A percentile compares a stretch with the other conserved stretches of the same genome.
These are phyloP conservation scores for Porphyrellus cyaneotinctus DNA, from an alignment of 768 basidiomycete genomes.

Conservation along the genomic window DNA sequence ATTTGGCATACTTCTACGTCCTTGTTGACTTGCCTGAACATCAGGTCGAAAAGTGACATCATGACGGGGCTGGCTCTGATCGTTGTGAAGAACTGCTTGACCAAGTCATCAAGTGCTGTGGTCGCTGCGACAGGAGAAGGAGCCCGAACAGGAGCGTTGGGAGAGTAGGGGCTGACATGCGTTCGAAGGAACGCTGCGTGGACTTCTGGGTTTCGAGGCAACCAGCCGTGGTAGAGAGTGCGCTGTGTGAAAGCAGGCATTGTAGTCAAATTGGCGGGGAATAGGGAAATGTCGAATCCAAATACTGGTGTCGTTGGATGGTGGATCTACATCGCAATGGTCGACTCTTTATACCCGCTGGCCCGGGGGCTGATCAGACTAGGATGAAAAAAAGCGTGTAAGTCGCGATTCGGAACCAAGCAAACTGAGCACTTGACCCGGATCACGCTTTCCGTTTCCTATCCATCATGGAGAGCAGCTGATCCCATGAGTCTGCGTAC, in stretches of 20 bases:
- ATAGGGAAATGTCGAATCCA: background rate
- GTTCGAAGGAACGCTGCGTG: background rate
- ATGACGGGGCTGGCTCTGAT: background rate
- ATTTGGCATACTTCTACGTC: background rate
- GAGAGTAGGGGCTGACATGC: background rate
- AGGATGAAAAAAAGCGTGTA: background rate
- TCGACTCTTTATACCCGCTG: background rate
- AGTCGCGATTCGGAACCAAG: background rate
- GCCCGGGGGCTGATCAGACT: background rate
- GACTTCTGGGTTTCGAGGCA: background rate
- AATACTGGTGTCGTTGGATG: background rate
- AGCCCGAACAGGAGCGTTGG: background rate
- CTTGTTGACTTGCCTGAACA: background rate
- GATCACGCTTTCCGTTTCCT: too few relatives aligned
- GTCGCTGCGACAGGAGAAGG: background rate
- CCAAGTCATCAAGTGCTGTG: background rate
- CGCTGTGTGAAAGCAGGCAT: background rate
- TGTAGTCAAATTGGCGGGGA: background rate
- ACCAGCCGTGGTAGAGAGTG: constrained; percentile 2
- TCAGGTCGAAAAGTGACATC: background rate
- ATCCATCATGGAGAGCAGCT: too few relatives aligned
- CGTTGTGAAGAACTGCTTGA: background rate
- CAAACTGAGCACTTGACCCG: background rate
- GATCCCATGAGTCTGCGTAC: too few relatives aligned
- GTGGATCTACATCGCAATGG: background rate